phyloP scores from a whole-genome alignment of 2,329 filamentous ascomycete species.

The Aspergillus sp. region DNA sequence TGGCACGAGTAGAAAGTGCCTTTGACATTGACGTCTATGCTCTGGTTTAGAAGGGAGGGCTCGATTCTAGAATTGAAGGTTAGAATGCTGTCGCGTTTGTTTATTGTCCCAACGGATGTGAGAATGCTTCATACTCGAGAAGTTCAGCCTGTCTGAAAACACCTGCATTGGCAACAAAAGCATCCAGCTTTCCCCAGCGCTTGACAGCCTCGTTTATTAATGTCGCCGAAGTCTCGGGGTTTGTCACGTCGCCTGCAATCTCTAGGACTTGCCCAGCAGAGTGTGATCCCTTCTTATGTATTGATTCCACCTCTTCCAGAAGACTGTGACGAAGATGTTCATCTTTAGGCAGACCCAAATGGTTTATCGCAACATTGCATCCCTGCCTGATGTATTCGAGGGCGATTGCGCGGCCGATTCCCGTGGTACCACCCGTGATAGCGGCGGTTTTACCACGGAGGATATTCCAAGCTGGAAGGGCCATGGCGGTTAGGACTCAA shows the following conservation, averaged over 20 bases:
- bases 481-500: constrained; percentile 4
- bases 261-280: constrained; percentile 54
- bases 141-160: constrained; percentile 88
- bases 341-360: constrained; percentile 55
- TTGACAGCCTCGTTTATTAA: constrained; percentile 68
- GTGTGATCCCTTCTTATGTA: constrained; percentile 21
- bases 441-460: constrained; percentile 75
- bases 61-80: constrained; percentile 52
- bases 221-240: constrained; percentile 67
- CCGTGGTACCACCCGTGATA: constrained; percentile 82
- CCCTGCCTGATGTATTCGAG: constrained; percentile 77
- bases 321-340: constrained; percentile 21
- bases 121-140: constrained; percentile 56
- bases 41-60: constrained; percentile 67
- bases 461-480: constrained; percentile 40
- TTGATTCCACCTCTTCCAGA: constrained; percentile 9
- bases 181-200: constrained; percentile 57
- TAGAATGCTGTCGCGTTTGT: neutral
- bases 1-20: constrained; percentile 88
- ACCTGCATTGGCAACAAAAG: constrained; percentile 87
- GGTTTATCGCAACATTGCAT: constrained; percentile 76
- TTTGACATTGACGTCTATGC: constrained; percentile 76
- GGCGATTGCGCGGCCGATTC: constrained; percentile 79
- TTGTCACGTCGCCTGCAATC: constrained; percentile 73
- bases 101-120: neutral